Conservation (phyloP, 768 basidiomycete genomes). For the Udeniomyces megalosporus region DNA sequence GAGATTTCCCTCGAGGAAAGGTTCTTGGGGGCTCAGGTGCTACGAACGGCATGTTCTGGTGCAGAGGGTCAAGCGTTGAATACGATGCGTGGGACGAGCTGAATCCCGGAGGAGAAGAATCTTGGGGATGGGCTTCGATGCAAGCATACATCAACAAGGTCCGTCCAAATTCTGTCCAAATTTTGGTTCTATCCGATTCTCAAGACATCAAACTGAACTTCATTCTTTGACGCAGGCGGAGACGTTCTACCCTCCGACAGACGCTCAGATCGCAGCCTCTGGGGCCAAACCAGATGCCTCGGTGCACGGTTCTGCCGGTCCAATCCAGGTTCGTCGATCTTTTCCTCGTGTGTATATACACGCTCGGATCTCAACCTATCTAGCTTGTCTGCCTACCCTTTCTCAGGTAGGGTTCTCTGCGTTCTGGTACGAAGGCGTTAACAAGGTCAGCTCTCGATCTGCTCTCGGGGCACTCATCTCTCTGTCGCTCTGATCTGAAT, state of each 20-base stretch:
- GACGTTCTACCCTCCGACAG: slow-evolving; percentile 8
- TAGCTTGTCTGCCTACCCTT: no score
- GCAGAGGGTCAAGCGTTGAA: slow-evolving; percentile 19
- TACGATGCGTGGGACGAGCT: slow-evolving; percentile 35
- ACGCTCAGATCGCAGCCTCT: slow-evolving; percentile 4
- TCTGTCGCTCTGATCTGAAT: no score
- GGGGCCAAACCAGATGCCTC: slow-evolving; percentile 5
- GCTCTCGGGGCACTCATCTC: no score
- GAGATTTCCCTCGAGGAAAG: slow-evolving; percentile 35
- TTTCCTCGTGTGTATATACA: no score
- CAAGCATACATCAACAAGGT: slow-evolving; percentile 27
- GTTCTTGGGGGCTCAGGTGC: slow-evolving; percentile 54
- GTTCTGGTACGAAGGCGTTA: slow-evolving; percentile 12
- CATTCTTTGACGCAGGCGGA: slow-evolving; percentile 14
- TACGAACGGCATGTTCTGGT: slow-evolving; percentile 51
- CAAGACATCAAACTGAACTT: neutral
- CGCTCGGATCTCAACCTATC: no score
- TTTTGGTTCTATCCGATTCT: neutral
- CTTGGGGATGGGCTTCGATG: slow-evolving; percentile 27
- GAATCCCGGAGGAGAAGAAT: slow-evolving; percentile 23
- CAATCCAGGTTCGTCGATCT: slow-evolving; percentile 1
- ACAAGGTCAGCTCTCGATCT: neutral
- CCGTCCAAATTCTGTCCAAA: slow-evolving; percentile 23
- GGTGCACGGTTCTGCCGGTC: slow-evolving; percentile 3
- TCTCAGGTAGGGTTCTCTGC: slow-evolving; percentile 8